Base-by-base conservation (phyloP, 108 stramenopile genomes). In the Fragilariopsis cylindrus region DNA sequence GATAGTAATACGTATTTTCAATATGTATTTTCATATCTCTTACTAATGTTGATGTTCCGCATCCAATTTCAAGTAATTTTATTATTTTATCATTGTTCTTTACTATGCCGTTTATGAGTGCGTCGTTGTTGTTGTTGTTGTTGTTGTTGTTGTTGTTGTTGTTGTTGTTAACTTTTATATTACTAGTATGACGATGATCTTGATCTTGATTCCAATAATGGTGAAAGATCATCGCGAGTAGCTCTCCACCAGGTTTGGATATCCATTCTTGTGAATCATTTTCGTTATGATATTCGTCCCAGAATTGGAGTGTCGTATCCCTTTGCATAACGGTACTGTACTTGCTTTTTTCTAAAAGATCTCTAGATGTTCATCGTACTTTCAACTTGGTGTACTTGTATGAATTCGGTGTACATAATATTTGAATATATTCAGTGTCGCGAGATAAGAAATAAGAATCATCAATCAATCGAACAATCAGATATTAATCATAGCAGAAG, bases 51-150 rank as follows among this genome's bases (percentile, higher is more conserved):
- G 92, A 93, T 2, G 85, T 86, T 30, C 92, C 90, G 63, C 90
- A 93, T 44, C 92, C 90, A 70, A 93, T 90, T 73, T 93, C 92
- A 41, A 93, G 69, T 5, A 84, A 70, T 45, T 48, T 52, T 54
- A 82, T 41, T 18, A 52, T 15, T 47, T 41, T 8, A n/a, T 7
- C 9, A 5, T 56, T 19, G 18, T 56, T n/a, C 9, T 56, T 19
- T 2, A 52, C 50, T 13, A 13, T 52, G 12, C 0, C 50, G 0
- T 30, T 30, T 30, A 3, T 52, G 50, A 13, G 13, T 52, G 12
- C 2, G 13, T 13, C 4, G 62, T 45, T 63, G 3, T 45, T 3
- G 7, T n/a, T 44, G 4, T 45, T 41, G 30, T 73, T 42, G n/a
- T 64, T 65, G 40, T 75, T 68, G 55, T 60, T 16, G 21, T 16